A percentile compares a stretch with the other conserved stretches of the same genome.
Evolutionary conservation across 805 yeast species (phyloP).

Genomic region (Candida incommunis): DNA sequence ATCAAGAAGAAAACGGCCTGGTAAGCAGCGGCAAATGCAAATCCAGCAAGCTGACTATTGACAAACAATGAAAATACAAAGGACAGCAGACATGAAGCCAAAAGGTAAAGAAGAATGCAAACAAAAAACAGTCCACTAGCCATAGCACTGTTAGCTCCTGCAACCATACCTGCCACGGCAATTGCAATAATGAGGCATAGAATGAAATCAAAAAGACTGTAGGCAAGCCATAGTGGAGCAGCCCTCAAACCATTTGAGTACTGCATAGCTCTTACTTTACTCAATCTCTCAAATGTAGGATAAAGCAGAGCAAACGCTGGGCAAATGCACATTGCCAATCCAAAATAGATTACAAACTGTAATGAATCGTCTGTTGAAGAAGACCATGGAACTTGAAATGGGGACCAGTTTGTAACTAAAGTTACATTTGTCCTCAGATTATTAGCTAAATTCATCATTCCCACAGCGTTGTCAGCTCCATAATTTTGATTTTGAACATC

Average conservation of each 20-base stretch:
- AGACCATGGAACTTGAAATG: slow-evolving; percentile 21
- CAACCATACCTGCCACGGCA: slow-evolving; percentile 17
- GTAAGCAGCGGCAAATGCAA: slow-evolving; percentile 21
- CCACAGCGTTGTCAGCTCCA: slow-evolving; percentile 13
- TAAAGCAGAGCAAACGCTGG: slow-evolving; percentile 23
- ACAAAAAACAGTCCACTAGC: slow-evolving; percentile 21
- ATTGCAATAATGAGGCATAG: slow-evolving; percentile 14
- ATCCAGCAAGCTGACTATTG: slow-evolving; percentile 24
- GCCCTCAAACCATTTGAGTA: slow-evolving; percentile 24
- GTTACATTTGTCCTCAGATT: slow-evolving; percentile 16
- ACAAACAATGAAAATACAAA: slow-evolving; percentile 20
- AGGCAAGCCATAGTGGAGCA: slow-evolving; percentile 21
- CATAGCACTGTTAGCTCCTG: slow-evolving; percentile 12
- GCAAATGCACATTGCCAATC: slow-evolving; percentile 22
- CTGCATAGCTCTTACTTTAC: slow-evolving; percentile 23
- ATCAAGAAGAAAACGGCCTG: slow-evolving; percentile 20
- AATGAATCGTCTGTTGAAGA: slow-evolving; percentile 19
- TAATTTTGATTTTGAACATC: slow-evolving; percentile 9
- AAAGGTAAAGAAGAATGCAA: slow-evolving; percentile 19
- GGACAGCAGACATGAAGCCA: slow-evolving; percentile 17
- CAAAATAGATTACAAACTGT: slow-evolving; percentile 22
- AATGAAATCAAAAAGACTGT: slow-evolving; percentile 15
- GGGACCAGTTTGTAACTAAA: slow-evolving; percentile 18
- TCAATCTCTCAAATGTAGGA: slow-evolving; percentile 22
- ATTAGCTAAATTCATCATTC: slow-evolving; percentile 16